Evolutionary conservation across 1,284 basidiomycete genomes (phyloP).

Genomic region (Ustilago cynodontis): DNA sequence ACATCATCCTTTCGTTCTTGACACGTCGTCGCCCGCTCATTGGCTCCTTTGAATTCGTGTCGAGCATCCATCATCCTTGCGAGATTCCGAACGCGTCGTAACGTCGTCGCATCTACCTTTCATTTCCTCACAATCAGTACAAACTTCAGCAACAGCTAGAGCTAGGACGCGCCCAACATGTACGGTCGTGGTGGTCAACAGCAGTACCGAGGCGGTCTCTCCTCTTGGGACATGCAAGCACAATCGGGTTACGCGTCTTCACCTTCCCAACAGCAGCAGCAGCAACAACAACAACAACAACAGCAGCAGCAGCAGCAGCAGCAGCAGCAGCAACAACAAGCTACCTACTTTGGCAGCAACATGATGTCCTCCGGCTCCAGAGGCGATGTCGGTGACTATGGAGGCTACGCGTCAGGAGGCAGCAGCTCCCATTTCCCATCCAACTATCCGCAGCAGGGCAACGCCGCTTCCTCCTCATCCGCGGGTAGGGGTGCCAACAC

Average conservation of each 20-base stretch:
- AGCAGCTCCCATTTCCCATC: slow-evolving; percentile 46
- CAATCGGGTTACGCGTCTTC: slow-evolving; percentile 39
- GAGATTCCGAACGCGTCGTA: slow-evolving; percentile 9
- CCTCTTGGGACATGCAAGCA: slow-evolving; percentile 45
- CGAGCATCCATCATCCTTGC: not conserved
- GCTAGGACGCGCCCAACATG: slow-evolving; percentile 15
- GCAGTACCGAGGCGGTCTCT: slow-evolving; percentile 45
- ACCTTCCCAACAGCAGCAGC: slow-evolving; percentile 43
- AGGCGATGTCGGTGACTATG: slow-evolving; percentile 37
- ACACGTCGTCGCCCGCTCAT: not conserved
- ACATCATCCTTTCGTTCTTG: too few species aligned
- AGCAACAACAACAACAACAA: slow-evolving; percentile 34
- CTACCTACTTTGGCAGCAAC: slow-evolving; percentile 35
- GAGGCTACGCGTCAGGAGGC: slow-evolving; percentile 35
- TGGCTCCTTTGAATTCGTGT: slow-evolving; percentile 12
- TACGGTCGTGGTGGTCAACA: slow-evolving; percentile 49
- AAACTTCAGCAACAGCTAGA: not conserved
- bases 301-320: slow-evolving; percentile 49
- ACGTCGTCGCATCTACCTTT: not conserved
- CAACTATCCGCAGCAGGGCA: slow-evolving; percentile 27
- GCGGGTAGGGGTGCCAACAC: slow-evolving; percentile 44
- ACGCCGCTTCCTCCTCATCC: slow-evolving; percentile 35
- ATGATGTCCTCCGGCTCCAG: slow-evolving; percentile 43
- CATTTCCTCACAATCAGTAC: not conserved
- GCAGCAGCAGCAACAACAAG: slow-evolving; percentile 31